Base-by-base conservation (phyloP, 257 asterid genomes). In the Przewalskia tangutica region DNA sequence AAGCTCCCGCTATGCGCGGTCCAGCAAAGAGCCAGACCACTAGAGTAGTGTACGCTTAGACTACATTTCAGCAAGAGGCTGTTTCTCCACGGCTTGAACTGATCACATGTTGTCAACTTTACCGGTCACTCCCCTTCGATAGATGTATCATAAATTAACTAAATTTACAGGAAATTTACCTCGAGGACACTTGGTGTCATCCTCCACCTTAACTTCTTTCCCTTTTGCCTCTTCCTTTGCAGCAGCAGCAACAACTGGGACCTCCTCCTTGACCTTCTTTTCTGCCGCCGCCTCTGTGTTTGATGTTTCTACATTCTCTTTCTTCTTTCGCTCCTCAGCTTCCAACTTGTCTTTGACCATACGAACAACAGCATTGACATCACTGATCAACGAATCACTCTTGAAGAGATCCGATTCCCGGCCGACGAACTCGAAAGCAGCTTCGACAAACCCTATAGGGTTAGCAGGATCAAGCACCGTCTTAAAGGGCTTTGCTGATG, bases 401-500 rank as follows among this genome's bases (percentile, higher is more conserved):
- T 83, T 90, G 86, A 94, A 93, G 2, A 94, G 86, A 89, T 94
- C 98, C 36, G 92, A 88, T 82, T 94, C 97, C 84, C 82, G 84
- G 0, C 94, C 97, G 7, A 90, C 86, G 86, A 94, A 94, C 82
- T 88, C 93, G 70, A 94, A 84, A 11, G 82, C 95, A 81, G 83
- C 84, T 84, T 90, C 92, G 23, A 94, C 84, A 84, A 93, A 94
- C 80, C 93, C 93, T 46, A 94, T 54, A 5, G 98, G 97, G 77
- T 91, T 82, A 14, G 93, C 89, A n/a, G 93, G 91, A 83, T 94
- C 92, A 46, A 94, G 86, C 67, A 78, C 83, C 12, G 93, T 89
- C 59, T 23, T 87, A 85, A 91, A 93, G 63, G 88, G 86, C 91
- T 88, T 93, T 66, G 36, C 71, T 20, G 81, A 55, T 2, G 85